These are phyloP conservation scores for Hypoxylon fuscum DNA, from an alignment of 495 filamentous ascomycete species.

Conservation along the genomic window DNA sequence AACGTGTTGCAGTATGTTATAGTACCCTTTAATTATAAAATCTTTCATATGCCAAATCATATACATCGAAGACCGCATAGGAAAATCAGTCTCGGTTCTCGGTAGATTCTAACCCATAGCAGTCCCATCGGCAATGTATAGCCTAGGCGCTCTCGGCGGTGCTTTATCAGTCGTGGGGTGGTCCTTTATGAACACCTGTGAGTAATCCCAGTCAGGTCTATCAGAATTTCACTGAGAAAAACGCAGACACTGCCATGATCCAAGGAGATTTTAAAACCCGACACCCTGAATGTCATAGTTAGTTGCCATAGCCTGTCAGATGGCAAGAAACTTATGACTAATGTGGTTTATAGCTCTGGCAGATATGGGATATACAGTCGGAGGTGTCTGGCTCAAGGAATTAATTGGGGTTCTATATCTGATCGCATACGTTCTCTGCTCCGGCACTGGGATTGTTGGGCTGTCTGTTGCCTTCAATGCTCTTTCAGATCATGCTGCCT, in stretches of 20 bases:
- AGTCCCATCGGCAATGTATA: conserved; percentile 50
- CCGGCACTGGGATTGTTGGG: conserved; percentile 59
- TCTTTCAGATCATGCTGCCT: conserved; percentile 56
- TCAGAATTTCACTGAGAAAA: not conserved
- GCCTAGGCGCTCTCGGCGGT: conserved; percentile 52
- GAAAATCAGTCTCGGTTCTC: no score
- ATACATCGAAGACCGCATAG: no score
- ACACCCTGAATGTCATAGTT: conserved; percentile 51
- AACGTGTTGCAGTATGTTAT: conserved; percentile 13
- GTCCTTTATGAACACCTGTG: conserved; percentile 52
- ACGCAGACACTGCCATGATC: conserved; percentile 35
- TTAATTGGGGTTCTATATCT: conserved; percentile 57
- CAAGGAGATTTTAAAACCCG: conserved; percentile 50
- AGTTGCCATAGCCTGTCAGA: not conserved
- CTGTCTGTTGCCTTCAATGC: conserved; percentile 62
- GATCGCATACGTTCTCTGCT: conserved; percentile 57
- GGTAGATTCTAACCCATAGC: conserved; percentile 38
- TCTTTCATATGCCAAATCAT: no score
- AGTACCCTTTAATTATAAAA: not conserved
- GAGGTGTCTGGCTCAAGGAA: conserved; percentile 42
- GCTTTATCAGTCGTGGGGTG: conserved; percentile 54
- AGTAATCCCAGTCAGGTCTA: not conserved
- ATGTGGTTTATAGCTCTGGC: conserved; percentile 19
- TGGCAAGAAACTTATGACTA: not conserved
- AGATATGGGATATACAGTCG: conserved; percentile 52